Evolutionary conservation across 2,329 filamentous ascomycete species (phyloP).

Genomic region (Colletotrichum cuscutae): DNA sequence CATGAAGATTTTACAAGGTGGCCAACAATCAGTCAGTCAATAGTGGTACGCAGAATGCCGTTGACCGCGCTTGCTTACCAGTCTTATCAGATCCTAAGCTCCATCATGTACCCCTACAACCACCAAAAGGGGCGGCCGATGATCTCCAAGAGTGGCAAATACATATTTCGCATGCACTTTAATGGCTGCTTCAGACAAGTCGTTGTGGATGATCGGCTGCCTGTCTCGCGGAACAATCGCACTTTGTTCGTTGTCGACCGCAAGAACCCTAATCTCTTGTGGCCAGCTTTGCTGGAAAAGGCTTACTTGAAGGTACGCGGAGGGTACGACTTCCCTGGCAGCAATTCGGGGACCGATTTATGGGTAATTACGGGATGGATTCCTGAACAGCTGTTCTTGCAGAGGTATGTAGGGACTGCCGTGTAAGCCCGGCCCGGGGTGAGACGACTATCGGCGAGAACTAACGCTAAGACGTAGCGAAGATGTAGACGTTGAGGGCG

Average conservation of each 20-base stretch:
- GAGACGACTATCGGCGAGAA: background rate
- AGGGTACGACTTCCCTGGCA: constrained; percentile 97
- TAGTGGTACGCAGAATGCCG: background rate
- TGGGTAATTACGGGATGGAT: constrained; percentile 97
- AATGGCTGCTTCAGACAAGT: constrained; percentile 93
- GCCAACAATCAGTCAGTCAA: constrained; percentile 70
- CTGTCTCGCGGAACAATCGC: constrained; percentile 77
- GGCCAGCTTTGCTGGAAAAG: constrained; percentile 95
- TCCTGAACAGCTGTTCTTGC: constrained; percentile 92
- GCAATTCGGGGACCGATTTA: constrained; percentile 94
- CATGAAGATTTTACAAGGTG: constrained; percentile 75
- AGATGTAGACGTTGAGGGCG: constrained; percentile 77
- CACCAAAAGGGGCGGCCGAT: constrained; percentile 64
- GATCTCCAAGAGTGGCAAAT: constrained; percentile 84
- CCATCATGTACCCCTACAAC: constrained; percentile 82
- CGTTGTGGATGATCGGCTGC: constrained; percentile 88
- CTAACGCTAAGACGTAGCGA: constrained; percentile 60
- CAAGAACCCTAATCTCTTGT: constrained; percentile 82
- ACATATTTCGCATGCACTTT: constrained; percentile 92
- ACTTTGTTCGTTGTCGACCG: constrained; percentile 90
- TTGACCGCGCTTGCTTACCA: background rate
- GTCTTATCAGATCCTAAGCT: constrained; percentile 69
- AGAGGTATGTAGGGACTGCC: constrained; percentile 61
- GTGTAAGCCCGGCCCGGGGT: no score
- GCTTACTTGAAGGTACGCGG: constrained; percentile 95